These are phyloP conservation scores for Mycosphaerella arachidis DNA, from an alignment of 2,329 filamentous ascomycete species.

Conservation along the genomic window DNA sequence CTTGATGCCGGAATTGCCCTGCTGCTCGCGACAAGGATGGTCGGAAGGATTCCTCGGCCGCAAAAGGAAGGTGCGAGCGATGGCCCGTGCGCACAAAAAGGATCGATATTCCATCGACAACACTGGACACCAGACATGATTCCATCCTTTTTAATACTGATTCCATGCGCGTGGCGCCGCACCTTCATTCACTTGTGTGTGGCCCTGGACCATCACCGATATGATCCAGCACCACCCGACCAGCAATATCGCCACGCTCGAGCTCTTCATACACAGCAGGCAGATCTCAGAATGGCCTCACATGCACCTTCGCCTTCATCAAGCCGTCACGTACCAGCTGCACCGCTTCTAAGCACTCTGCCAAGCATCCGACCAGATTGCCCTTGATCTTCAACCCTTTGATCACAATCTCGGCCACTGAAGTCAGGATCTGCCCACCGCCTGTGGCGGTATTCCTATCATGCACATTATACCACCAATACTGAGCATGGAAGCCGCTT, in stretches of 20 bases:
- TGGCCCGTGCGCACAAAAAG: neutral
- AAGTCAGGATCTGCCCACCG: slow-evolving; percentile 37
- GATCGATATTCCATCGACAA: neutral
- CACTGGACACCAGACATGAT: neutral
- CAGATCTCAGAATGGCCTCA: slow-evolving; percentile 42
- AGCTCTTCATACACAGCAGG: slow-evolving; percentile 42
- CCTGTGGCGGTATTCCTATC: slow-evolving; percentile 43
- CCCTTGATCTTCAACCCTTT: slow-evolving; percentile 42
- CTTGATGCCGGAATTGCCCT: neutral
- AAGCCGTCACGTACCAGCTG: slow-evolving; percentile 40
- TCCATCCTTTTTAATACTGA: too few species aligned
- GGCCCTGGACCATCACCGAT: slow-evolving; percentile 29
- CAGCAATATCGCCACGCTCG: slow-evolving; percentile 42
- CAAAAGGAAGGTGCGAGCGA: neutral
- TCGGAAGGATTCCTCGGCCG: neutral
- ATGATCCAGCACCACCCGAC: slow-evolving; percentile 42
- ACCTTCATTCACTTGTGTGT: too few species aligned
- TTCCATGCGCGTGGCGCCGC: too few species aligned
- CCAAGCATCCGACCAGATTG: slow-evolving; percentile 43
- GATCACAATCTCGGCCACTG: slow-evolving; percentile 44
- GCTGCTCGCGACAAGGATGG: neutral
- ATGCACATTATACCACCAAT: slow-evolving; percentile 43
- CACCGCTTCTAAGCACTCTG: slow-evolving; percentile 46
- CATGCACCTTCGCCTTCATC: slow-evolving; percentile 40
- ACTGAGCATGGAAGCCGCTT: slow-evolving; percentile 43